Conservation (phyloP, 192 early-diverging fungal genomes). For the Coemansia reversa region DNA sequence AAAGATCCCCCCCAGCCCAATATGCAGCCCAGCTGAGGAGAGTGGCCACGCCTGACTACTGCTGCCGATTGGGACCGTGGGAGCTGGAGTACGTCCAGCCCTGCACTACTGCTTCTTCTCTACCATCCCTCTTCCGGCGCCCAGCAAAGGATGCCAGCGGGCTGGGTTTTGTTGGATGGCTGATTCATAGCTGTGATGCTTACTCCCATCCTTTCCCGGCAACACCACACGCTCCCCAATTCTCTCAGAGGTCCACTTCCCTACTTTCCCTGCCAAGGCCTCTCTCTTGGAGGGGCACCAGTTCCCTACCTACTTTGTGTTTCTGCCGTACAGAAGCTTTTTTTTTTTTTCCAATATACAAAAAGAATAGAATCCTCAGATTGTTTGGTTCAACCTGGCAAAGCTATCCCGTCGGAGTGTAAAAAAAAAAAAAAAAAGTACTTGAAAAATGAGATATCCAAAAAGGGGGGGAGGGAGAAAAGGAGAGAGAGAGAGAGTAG, state of each 20-base stretch:
- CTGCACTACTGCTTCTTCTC: neutral
- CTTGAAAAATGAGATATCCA: neutral
- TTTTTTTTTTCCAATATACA: too few species aligned
- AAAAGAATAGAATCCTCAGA: neutral
- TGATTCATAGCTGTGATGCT: neutral
- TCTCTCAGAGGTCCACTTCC: too few species aligned
- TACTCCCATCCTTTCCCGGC: too few species aligned
- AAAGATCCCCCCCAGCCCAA: neutral
- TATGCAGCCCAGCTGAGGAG: neutral
- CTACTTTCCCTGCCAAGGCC: neutral
- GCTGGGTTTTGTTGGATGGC: neutral
- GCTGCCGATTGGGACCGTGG: neutral
- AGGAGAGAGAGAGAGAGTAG: neutral
- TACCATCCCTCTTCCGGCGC: too few species aligned
- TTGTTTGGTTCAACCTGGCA: neutral
- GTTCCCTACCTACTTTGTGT: neutral
- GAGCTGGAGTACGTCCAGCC: slow-evolving; percentile 1
- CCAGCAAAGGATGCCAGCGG: neutral
- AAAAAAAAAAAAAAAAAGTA: neutral
- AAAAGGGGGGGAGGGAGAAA: neutral
- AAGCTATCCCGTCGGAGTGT: neutral
- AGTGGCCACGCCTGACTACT: neutral
- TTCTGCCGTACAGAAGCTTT: too few species aligned
- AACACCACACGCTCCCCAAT: neutral
- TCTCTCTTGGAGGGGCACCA: too few species aligned